These are phyloP conservation scores for Plasmodium gonderi DNA, from an alignment of 169 alveolate species.

Conservation along the genomic window DNA sequence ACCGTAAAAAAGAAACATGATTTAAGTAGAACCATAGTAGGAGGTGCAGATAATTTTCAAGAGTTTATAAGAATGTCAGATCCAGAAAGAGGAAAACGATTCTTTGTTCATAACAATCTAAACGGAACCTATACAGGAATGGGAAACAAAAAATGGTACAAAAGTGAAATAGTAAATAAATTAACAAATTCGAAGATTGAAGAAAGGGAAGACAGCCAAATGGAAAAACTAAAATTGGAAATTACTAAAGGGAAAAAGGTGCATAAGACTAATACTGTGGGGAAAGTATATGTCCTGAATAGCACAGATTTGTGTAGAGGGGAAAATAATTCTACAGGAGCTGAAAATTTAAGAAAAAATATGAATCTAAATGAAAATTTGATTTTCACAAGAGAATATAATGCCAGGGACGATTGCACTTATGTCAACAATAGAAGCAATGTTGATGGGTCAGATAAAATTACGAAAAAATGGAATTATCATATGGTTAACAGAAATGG, in stretches of 20 bases:
- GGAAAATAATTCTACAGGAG: background rate
- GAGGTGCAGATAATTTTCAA: background rate
- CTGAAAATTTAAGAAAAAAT: no score
- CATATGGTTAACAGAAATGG: background rate
- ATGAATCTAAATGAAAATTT: background rate
- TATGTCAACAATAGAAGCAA: background rate
- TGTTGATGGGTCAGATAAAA: background rate
- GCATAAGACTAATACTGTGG: background rate
- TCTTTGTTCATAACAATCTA: background rate
- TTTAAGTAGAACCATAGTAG: background rate
- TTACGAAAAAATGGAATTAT: background rate
- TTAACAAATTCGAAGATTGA: background rate
- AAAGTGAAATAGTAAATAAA: background rate
- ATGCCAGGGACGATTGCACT: background rate
- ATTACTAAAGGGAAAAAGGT: background rate
- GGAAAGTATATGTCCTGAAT: background rate
- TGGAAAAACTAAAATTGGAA: background rate
- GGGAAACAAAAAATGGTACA: background rate
- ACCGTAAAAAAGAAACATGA: background rate
- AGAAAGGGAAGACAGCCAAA: background rate
- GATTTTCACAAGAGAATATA: background rate
- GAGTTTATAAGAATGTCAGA: background rate
- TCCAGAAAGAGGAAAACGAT: background rate
- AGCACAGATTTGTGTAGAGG: background rate
- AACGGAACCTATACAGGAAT: background rate